Evolutionary conservation across 1,284 basidiomycete species (phyloP), one percentile per base, ranked within the genome.

Genomic region (Cryptococcus sp.): DNA sequence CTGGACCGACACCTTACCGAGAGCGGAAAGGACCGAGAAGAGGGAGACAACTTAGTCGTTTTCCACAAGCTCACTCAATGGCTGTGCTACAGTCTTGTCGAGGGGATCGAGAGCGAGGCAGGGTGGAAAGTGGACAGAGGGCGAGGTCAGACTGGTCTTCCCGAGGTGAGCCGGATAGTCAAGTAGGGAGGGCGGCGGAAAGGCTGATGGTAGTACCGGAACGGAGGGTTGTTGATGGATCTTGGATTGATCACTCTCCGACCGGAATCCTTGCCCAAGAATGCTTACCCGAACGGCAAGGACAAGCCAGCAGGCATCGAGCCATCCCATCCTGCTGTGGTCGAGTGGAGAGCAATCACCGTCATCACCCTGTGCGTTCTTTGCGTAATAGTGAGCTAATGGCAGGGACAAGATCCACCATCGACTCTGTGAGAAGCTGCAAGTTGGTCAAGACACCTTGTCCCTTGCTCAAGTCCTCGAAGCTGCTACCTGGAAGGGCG

Each of bases 21-120:
- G 2, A 44, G 33, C 12, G 52, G 52, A 22, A 39, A 43, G 3
- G 32, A 53, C 16, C 52, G 57, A 14, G 56, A 60, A 23, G 78
- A 82, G 56, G 82, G 81, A 41, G 82, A 84, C 52, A 78, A 83
- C 52, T 76, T 90, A 44, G 89, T 97, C 3, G 87, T 90, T 0
- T 97, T 97, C 77, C 93, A 97, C 76, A 97, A 97, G 68, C 79
- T 97, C 42, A 88, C 87, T 0, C 87, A 89, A 56, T 97, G 94
- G 93, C 79, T 87, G 50, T 85, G 86, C 14, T 94, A 94, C 72
- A 87, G 84, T 53, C 77, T 94, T 16, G 76, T 93, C 26, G 88
- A 93, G 64, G 84, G 86, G 6, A 80, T 94, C 39, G 80, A 90
- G 69, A 82, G 79, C 54, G 75, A 84, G 1, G 77, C 92, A 3